phyloP scores from a whole-genome alignment of 139 green algal species.

The Chlamydomonas incerta region DNA sequence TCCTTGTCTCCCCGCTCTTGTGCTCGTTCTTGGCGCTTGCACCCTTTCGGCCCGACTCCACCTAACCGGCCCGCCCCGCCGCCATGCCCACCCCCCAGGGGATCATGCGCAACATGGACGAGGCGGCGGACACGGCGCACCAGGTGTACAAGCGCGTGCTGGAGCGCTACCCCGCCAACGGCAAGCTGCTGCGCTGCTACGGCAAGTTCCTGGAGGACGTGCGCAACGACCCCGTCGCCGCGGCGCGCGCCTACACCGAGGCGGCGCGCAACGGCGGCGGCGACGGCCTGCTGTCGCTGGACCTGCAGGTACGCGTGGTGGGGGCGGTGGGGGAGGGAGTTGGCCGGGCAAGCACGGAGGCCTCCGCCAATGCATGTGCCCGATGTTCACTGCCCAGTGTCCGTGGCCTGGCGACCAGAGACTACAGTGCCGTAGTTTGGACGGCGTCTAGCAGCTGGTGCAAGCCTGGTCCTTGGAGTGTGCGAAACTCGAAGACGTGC shows the following conservation, averaged over 20 bases:
- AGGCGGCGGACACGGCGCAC: not conserved
- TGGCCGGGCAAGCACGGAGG: no score
- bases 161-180: conserved; percentile 58
- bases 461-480: not conserved
- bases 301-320: conserved; percentile 10
- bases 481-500: not conserved
- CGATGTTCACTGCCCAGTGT: no score
- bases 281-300: conserved; percentile 20
- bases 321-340: not conserved
- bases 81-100: not conserved
- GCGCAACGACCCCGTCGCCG: conserved; percentile 32
- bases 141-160: conserved; percentile 21
- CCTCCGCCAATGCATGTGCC: no score
- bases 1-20: no score
- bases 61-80: no score
- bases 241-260: conserved; percentile 14
- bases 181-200: conserved; percentile 55
- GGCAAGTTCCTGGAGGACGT: conserved; percentile 62
- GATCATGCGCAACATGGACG: no score
- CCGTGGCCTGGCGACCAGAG: no score
- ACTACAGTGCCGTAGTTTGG: no score
- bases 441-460: no score
- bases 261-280: conserved; percentile 19
- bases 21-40: no score
- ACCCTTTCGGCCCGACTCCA: no score